Base-by-base conservation (phyloP, 352 stramenopile species). In the Globisporangium nunn region DNA sequence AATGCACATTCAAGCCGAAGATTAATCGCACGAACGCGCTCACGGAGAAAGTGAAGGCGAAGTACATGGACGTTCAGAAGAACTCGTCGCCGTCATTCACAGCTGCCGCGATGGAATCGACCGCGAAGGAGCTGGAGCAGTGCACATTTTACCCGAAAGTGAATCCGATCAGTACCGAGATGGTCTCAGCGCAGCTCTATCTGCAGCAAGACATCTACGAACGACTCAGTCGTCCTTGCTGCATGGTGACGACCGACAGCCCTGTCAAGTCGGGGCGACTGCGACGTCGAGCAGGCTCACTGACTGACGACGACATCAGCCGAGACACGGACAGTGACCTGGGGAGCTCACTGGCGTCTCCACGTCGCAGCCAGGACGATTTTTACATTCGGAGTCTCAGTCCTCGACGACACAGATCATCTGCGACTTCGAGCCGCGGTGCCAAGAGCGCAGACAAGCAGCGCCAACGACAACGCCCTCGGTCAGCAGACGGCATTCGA, bases 131-230 rank as follows among this genome's bases (percentile, higher is more conserved):
- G 52, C 61, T 91, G 18, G 64, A 80, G 28, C 71, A 91, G 59
- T 93, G 83, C 66, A 91, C 83, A 18, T 90, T 93, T 50, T 69
- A 75, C 31, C 83, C 83, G 4, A 87, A 89, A 63, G 76, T 93
- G 46, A 93, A 94, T 58, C 56, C 67, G 2, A 84, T 94, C 56
- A 68, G 70, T 54, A 64, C 71, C 2, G 81, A 88, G 41, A 93
- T 94, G 83, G 67, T 88, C 15, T 91, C 82, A 4, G 85, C 85
- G 0, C 85, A 94, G 57, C 68, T 92, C 50, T 93, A 94, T 43
- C 63, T 92, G 40, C 77, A 90, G 59, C 80, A 94, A 57, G 86
- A 94, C 53, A 91, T 94, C 52, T 91, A 88, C 66, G 80, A 91
- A 47, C 80, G 81, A 2, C 69, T 94, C 23, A 94, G 83, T 54